phyloP scores from a whole-genome alignment of 2,329 filamentous ascomycete species.

The Verticillium dahliae region DNA sequence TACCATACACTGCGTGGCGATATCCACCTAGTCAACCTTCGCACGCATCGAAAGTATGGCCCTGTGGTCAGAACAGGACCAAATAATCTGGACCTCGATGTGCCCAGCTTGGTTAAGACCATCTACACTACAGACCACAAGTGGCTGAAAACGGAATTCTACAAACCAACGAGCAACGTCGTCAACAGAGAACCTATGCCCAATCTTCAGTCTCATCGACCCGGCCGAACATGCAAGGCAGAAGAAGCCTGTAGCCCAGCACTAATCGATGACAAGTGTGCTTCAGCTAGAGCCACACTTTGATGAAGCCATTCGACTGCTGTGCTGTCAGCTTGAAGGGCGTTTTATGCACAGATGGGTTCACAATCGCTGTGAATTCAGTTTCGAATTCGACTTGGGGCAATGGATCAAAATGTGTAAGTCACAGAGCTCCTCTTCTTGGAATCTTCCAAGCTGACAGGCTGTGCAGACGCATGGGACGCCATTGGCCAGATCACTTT shows the following conservation, averaged over 20 bases:
- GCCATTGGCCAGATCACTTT: slow-evolving; percentile 47
- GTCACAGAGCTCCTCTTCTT: background rate
- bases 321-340: slow-evolving; percentile 33
- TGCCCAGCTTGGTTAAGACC: slow-evolving; percentile 19
- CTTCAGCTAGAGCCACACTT: slow-evolving; percentile 27
- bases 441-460: background rate
- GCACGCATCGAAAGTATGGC: slow-evolving; percentile 26
- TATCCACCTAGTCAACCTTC: background rate
- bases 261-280: slow-evolving; percentile 22
- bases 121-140: slow-evolving; percentile 19
- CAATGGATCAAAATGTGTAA: slow-evolving; percentile 25
- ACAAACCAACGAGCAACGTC: slow-evolving; percentile 23
- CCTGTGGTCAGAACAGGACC: slow-evolving; percentile 24
- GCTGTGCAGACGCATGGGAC: slow-evolving; percentile 26
- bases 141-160: slow-evolving; percentile 26
- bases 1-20: background rate
- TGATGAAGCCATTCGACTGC: slow-evolving; percentile 41
- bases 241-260: slow-evolving; percentile 28
- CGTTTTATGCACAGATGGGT: slow-evolving; percentile 3
- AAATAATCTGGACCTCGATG: slow-evolving; percentile 19
- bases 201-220: slow-evolving; percentile 28
- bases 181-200: slow-evolving; percentile 27
- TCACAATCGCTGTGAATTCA: background rate
- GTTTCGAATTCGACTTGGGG: slow-evolving; percentile 34
- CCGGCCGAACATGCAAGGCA: slow-evolving; percentile 21